Conservation (phyloP, 257 asterid species). For the Nicotiana benthamiana region DNA sequence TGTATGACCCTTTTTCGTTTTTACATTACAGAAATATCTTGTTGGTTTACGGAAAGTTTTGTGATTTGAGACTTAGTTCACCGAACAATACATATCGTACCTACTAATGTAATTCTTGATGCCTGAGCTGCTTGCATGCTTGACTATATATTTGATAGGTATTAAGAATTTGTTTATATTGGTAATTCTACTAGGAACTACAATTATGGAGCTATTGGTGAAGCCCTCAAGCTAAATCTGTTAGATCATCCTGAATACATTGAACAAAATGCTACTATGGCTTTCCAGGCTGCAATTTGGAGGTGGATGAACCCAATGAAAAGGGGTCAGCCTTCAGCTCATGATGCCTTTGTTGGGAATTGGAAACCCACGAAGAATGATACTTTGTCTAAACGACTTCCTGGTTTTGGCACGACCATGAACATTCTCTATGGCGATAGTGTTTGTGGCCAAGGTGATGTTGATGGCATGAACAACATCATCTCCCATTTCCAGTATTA, state of each 20-base stretch:
- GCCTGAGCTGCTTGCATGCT: not conserved
- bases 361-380: constrained; percentile 91
- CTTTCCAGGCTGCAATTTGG: constrained; percentile 82
- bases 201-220: constrained; percentile 61
- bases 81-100: not conserved
- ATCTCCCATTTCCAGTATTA: constrained; percentile 67
- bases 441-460: constrained; percentile 76
- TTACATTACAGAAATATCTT: not conserved
- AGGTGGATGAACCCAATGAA: constrained; percentile 72
- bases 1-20: too few relatives aligned
- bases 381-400: constrained; percentile 53
- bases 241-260: constrained; percentile 85
- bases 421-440: constrained; percentile 66
- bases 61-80: not conserved
- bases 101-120: not conserved
- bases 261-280: constrained; percentile 88
- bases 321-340: constrained; percentile 80
- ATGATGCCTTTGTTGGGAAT: constrained; percentile 58
- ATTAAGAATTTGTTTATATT: not conserved
- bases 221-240: constrained; percentile 57
- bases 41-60: not conserved
- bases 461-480: constrained; percentile 60
- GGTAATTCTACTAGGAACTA: constrained; percentile 44
- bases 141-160: not conserved
- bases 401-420: constrained; percentile 89